A percentile compares a stretch with the other conserved stretches of the same genome.
Conservation (phyloP, 106 monocot species). For the Alisma plantagoaquatica region DNA sequence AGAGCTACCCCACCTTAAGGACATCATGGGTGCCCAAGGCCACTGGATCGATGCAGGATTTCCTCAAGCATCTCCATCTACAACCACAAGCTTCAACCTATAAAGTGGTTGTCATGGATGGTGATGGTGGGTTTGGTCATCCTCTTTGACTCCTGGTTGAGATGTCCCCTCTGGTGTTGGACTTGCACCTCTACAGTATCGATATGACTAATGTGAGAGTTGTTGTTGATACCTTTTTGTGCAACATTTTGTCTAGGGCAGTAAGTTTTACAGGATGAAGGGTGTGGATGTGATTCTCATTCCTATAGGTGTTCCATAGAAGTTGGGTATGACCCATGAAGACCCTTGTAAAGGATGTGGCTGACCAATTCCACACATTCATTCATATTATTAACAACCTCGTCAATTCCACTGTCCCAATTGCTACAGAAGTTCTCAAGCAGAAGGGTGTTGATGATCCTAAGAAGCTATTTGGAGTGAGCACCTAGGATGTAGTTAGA, state of each 20-base stretch:
- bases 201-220: conserved; percentile 29
- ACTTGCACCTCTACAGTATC: conserved; percentile 38
- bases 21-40: neutral
- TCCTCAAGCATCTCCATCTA: neutral
- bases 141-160: conserved; percentile 39
- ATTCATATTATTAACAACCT: neutral
- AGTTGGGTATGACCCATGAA: neutral
- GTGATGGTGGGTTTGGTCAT: conserved; percentile 40
- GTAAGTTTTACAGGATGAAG: neutral
- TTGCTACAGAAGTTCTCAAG: neutral
- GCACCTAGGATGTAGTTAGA: neutral
- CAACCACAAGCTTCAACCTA: conserved; percentile 1
- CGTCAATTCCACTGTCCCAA: neutral
- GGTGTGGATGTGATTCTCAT: neutral
- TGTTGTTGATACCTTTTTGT: conserved; percentile 30
- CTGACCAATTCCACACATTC: neutral
- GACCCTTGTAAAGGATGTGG: neutral
- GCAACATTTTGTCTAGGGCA: conserved; percentile 29
- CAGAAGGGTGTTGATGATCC: neutral
- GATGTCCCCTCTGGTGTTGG: conserved; percentile 36
- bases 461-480: neutral
- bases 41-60: neutral
- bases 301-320: neutral
- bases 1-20: neutral
- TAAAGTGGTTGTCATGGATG: conserved; percentile 35